These are phyloP conservation scores for Dryas integrifolia DNA, from an alignment of 331 rosid genomes.

Conservation along the genomic window DNA sequence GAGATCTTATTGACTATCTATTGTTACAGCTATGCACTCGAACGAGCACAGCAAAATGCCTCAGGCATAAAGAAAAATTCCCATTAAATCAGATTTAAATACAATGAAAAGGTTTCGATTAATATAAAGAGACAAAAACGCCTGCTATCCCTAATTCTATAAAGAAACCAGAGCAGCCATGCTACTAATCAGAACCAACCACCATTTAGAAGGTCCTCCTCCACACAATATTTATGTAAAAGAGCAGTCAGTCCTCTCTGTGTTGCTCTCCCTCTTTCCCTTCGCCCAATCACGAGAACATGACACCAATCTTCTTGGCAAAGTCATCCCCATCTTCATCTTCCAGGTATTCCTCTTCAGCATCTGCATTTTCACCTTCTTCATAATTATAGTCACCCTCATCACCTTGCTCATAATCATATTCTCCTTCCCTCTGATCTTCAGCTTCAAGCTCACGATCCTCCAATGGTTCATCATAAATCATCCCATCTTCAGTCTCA, in stretches of 20 bases:
- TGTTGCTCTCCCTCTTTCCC: constrained; percentile 2
- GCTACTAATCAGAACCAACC: constrained; percentile 50
- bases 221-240: constrained; percentile 24
- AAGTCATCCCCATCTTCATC: constrained; percentile 90
- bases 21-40: constrained; percentile 66
- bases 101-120: constrained; percentile 39
- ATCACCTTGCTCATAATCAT: constrained; percentile 73
- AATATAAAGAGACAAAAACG: constrained; percentile 37
- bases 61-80: constrained; percentile 46
- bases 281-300: constrained; percentile 44
- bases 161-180: constrained; percentile 46
- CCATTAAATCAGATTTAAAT: constrained; percentile 57
- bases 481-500: constrained; percentile 57
- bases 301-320: constrained; percentile 88
- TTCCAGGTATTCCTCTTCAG: constrained; percentile 62
- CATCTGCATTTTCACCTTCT: constrained; percentile 72
- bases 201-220: constrained; percentile 28
- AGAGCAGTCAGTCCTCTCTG: constrained; percentile 17
- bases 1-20: constrained; percentile 56
- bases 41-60: constrained; percentile 66
- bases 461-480: constrained; percentile 49
- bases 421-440: constrained; percentile 68
- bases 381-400: constrained; percentile 69
- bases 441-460: constrained; percentile 66
- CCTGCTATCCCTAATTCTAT: constrained; percentile 47